These are phyloP conservation scores for Daldinia decipiens DNA, from an alignment of 495 filamentous ascomycete species.

Conservation along the genomic window DNA sequence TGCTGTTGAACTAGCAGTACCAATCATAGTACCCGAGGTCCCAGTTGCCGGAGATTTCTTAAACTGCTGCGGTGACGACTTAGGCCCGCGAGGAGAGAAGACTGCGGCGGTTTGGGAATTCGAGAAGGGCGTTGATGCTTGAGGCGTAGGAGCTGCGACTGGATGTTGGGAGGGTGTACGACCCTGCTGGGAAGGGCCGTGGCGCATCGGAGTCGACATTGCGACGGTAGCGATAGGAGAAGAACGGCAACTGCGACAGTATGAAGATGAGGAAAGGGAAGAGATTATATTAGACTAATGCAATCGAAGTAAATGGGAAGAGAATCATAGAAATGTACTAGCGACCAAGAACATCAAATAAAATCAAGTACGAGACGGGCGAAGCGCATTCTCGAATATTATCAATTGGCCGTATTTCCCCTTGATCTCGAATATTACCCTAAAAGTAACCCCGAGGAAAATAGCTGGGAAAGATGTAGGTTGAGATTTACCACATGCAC, in stretches of 20 bases:
- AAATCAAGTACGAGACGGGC: not conserved
- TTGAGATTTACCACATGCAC: not conserved
- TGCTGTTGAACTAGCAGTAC: conserved; percentile 43
- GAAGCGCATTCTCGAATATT: conserved; percentile 11
- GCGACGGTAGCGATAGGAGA: not conserved
- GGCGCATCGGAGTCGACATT: conserved; percentile 64
- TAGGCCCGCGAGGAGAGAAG: conserved; percentile 61
- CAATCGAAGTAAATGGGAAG: not conserved
- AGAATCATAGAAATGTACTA: not conserved
- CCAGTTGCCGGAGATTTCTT: conserved; percentile 63
- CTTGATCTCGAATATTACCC: not conserved
- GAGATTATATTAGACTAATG: not conserved
- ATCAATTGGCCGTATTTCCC: not conserved
- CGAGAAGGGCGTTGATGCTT: conserved; percentile 67
- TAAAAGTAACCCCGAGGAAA: not conserved
- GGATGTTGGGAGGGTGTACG: conserved; percentile 59
- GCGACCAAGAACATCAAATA: conserved; percentile 18
- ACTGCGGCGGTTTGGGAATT: conserved; percentile 54
- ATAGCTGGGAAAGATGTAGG: not conserved
- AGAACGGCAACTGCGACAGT: not conserved
- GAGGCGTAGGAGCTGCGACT: conserved; percentile 61
- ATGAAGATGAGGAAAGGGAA: not conserved
- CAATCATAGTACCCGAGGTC: conserved; percentile 46
- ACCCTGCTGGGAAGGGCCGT: conserved; percentile 60
- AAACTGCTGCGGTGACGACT: conserved; percentile 64